Evolutionary conservation across 371 early-diverging fungal species (phyloP), one percentile per base, ranked within the genome.

Genomic region (Mortierella sp.): DNA sequence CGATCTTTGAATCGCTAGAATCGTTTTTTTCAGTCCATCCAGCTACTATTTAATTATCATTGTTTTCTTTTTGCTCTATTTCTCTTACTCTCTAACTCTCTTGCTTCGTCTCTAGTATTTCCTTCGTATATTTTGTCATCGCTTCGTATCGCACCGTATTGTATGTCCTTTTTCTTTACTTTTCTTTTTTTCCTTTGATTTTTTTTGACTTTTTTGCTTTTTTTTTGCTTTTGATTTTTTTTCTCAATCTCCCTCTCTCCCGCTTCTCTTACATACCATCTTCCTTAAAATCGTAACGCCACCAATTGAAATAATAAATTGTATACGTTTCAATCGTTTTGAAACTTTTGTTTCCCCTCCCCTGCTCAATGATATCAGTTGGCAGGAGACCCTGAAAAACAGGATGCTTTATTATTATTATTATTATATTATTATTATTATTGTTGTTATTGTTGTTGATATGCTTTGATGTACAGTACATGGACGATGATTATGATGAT

Each of bases 181-280:
- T 61, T 49, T 69, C 59, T 80, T 71, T 70, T 73, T 72, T 66
- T 68, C 37, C 61, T 64, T 40, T 37, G 37, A 54, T 58, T 49
- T 22, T 40, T 54, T 43, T 53, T 47, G 62, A 29, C 28, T 57
- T 70, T 45, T 49, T 51, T 22, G 37, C n/a, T 22, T 57, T 47
- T 47, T 56, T 43, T 7, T 47, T 64, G 17, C 28, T 58, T 58
- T 22, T 32, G 37, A 26, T 40, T 61, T 60, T 47, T 61, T 26
- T 43, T 61, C n/a, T 61, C 22, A 29, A 35, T 3, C 6, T 35
- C 35, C 9, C 35, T 35, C 9, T 35, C 3, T 35, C 35, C 35
- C 6, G 35, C 35, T 10, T 35, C 9, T 35, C n/a, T n/a, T n/a
- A n/a, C n/a, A n/a, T n/a, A n/a, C n/a, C n/a, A n/a, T 40, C 13